A percentile compares a stretch with the other conserved stretches of the same genome.
Evolutionary conservation across 768 basidiomycete genomes (phyloP).

Genomic region (Amanita jacksonii): DNA sequence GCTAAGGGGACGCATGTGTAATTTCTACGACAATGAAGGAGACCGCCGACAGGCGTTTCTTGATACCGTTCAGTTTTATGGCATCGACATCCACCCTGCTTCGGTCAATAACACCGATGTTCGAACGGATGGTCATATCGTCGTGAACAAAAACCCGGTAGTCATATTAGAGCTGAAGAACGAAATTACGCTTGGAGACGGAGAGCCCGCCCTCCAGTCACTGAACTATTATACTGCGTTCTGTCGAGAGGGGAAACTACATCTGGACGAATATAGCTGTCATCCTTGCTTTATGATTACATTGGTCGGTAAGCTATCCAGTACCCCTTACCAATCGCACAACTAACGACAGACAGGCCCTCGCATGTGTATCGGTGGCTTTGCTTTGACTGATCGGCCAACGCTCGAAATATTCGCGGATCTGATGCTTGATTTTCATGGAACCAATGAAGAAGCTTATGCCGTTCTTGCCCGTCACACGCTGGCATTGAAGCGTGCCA

Average conservation of each 20-base stretch:
- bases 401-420: too few species aligned
- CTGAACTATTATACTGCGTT: not conserved
- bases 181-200: not conserved
- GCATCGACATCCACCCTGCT: not conserved
- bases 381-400: not conserved
- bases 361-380: not conserved
- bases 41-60: not conserved
- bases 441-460: too few species aligned
- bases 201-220: not conserved
- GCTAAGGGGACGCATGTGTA: not conserved
- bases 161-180: constrained; percentile 2
- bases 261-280: not conserved
- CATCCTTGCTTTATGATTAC: not conserved
- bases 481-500: too few species aligned
- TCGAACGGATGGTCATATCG: not conserved
- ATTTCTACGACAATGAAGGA: not conserved
- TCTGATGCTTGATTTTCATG: too few species aligned
- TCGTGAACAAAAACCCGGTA: not conserved
- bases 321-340: not conserved
- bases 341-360: not conserved
- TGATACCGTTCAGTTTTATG: not conserved
- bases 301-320: not conserved
- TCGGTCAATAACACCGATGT: not conserved
- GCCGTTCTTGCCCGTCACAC: too few species aligned
- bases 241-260: not conserved